phyloP scores from a whole-genome alignment of 768 basidiomycete genomes.

The Chalciporus sphaerocephalus region DNA sequence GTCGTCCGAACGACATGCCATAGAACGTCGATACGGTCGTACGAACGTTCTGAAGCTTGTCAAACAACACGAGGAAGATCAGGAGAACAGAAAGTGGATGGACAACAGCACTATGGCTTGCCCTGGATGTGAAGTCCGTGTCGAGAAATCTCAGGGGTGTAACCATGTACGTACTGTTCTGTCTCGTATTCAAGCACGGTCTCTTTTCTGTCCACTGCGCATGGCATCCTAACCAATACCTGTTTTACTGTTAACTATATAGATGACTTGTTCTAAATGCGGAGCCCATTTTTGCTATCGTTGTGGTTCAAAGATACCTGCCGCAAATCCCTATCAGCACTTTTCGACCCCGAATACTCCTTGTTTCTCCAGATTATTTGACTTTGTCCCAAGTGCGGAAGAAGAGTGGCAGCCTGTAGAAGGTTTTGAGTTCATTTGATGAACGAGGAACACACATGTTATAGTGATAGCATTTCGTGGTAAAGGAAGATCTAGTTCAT shows the following conservation, averaged over 20 bases:
- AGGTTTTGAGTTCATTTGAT: conserved; percentile 30
- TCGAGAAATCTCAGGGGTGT: conserved; percentile 78
- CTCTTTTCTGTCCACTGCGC: neutral
- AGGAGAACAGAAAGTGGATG: conserved; percentile 72
- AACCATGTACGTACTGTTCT: conserved; percentile 65
- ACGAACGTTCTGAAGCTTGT: conserved; percentile 59
- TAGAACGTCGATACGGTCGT: conserved; percentile 66
- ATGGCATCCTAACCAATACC: neutral
- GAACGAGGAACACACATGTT: neutral
- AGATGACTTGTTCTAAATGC: conserved; percentile 83
- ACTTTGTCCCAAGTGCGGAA: conserved; percentile 36
- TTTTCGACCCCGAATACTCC: conserved; percentile 50
- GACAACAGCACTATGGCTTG: conserved; percentile 62
- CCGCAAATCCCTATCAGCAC: conserved; percentile 59
- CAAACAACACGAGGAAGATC: conserved; percentile 62
- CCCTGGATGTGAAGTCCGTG: conserved; percentile 66
- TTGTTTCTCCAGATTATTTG: conserved; percentile 70
- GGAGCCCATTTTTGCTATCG: conserved; percentile 77
- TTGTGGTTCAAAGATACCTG: conserved; percentile 54
- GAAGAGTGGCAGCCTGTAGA: conserved; percentile 49
- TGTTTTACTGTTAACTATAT: conserved; percentile 4
- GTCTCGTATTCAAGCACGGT: neutral
- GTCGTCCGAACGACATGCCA: conserved; percentile 42
- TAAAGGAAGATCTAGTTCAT: too few species aligned
- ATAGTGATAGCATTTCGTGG: too few species aligned